A percentile compares a stretch with the other conserved stretches of the same genome.
phyloP scores from a whole-genome alignment of 768 basidiomycete species.

The Porpolomopsis calyptriformis region DNA sequence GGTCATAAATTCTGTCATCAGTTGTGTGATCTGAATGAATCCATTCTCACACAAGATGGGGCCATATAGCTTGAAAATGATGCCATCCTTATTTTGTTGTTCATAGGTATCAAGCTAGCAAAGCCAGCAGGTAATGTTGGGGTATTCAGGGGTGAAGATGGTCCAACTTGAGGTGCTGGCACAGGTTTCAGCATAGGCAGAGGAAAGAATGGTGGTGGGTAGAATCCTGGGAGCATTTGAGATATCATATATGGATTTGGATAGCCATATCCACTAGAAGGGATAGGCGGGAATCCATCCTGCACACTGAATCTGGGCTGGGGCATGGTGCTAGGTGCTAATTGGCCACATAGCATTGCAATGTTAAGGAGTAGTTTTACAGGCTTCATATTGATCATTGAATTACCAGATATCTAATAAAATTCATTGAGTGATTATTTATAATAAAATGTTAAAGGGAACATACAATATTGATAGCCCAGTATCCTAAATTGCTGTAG shows the following conservation, averaged over 20 bases:
- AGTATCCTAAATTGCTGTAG: not conserved
- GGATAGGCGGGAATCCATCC: no score
- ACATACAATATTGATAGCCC: not conserved
- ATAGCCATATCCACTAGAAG: no score
- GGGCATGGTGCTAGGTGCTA: no score
- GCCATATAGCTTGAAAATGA: conserved; percentile 4
- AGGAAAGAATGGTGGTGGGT: not conserved
- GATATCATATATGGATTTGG: no score
- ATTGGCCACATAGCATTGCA: no score
- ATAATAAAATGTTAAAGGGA: not conserved
- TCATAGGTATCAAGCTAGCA: not conserved
- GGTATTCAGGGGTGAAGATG: not conserved
- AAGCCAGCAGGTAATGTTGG: conserved; percentile 5
- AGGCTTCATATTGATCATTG: not conserved
- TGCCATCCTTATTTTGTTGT: not conserved
- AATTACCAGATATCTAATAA: no score
- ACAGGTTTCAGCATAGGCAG: not conserved
- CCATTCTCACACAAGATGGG: conserved; percentile 6
- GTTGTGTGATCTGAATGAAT: conserved; percentile 4
- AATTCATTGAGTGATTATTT: not conserved
- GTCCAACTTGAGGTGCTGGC: not conserved
- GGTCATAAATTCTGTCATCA: conserved; percentile 3
- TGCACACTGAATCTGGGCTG: no score
- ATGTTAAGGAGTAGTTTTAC: not conserved
- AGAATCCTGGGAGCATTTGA: not conserved